Conservation (phyloP, 2,329 filamentous ascomycete genomes). For the Cercospora zeae-maydis region DNA sequence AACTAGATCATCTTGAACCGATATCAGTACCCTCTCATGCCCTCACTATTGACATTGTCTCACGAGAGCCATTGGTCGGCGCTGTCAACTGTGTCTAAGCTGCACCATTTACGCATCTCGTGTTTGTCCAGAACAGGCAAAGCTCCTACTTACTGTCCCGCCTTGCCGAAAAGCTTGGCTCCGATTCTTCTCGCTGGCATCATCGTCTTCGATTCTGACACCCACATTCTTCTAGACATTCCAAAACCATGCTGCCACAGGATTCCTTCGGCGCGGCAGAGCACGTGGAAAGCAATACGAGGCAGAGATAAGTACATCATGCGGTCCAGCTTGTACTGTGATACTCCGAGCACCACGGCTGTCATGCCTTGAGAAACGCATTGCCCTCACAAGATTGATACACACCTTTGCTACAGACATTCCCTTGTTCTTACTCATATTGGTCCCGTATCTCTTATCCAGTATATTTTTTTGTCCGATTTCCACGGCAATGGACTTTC, state of each 20-base stretch:
- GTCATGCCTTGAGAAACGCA: slow-evolving; percentile 4
- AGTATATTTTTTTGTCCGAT: neutral
- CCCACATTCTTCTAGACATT: neutral
- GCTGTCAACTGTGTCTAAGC: slow-evolving; percentile 1
- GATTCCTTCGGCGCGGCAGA: neutral
- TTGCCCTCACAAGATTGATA: neutral
- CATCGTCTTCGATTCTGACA: neutral
- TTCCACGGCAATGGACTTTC: slow-evolving; percentile 11
- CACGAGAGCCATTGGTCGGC: neutral
- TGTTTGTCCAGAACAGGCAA: neutral
- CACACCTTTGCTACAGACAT: neutral
- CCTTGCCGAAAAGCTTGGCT: neutral
- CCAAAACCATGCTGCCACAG: neutral
- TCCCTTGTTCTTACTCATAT: neutral
- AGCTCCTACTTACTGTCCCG: neutral
- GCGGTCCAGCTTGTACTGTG: slow-evolving; percentile 1
- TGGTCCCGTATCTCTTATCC: neutral
- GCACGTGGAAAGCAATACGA: neutral
- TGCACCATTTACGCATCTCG: neutral
- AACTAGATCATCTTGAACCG: neutral
- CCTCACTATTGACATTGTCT: neutral
- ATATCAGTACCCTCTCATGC: neutral
- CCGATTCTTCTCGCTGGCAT: neutral
- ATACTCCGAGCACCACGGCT: slow-evolving; percentile 5
- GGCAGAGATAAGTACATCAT: slow-evolving; percentile 12